Percentiles rank a stretch among this genome's conserved stretches.
These are phyloP conservation scores for Fraxinus pennsylvanica DNA, from an alignment of 257 asterid species.

Conservation along the genomic window DNA sequence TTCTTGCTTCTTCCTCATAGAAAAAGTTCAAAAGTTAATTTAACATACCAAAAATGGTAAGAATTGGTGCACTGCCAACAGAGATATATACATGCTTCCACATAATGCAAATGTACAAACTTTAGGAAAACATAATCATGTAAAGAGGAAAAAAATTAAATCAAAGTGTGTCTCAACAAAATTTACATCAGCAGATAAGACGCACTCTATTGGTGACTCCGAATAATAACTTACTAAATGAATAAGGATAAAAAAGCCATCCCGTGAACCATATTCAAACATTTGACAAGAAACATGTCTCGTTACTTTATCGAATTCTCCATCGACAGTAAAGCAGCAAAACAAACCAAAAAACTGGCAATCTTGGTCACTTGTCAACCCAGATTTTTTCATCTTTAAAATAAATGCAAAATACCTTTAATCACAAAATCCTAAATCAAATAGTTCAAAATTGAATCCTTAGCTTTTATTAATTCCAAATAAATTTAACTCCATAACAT, in stretches of 20 bases:
- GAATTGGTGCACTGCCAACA: background rate
- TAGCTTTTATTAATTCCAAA: background rate
- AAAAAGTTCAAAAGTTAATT: too few relatives aligned
- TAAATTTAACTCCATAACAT: background rate
- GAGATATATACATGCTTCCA: background rate
- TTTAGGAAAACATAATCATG: background rate
- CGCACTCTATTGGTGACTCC: background rate
- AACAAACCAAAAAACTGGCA: background rate
- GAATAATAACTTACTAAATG: background rate
- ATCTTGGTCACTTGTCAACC: background rate
- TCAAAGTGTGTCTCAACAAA: background rate
- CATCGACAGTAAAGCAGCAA: background rate
- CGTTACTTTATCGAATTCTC: background rate
- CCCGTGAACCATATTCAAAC: background rate
- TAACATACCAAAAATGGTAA: background rate
- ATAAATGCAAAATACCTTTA: background rate
- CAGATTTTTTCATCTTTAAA: too few relatives aligned
- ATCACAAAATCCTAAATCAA: background rate
- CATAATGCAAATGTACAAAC: background rate
- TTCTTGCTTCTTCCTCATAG: slow-evolving; percentile 91
- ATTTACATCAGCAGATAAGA: background rate
- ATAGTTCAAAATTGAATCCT: background rate
- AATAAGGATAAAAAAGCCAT: background rate
- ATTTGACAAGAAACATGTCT: background rate
- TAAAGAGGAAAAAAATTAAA: background rate